Percentiles rank a stretch among this genome's conserved stretches.
These are phyloP conservation scores for Nyssa sinensis DNA, from an alignment of 148 eudicot genomes.

Conservation along the genomic window DNA sequence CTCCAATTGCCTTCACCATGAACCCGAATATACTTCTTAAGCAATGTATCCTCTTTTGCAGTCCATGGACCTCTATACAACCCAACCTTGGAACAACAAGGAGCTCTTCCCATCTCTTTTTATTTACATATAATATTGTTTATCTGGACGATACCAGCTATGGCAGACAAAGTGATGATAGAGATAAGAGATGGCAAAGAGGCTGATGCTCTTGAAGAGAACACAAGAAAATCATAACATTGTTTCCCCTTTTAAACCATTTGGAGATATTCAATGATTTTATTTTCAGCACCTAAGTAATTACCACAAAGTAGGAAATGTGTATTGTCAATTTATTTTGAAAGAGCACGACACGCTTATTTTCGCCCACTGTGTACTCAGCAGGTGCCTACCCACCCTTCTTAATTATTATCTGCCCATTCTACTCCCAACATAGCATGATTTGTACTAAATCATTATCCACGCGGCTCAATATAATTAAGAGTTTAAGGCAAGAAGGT, in stretches of 20 bases:
- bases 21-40: conserved; percentile 40
- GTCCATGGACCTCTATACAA: conserved; percentile 72
- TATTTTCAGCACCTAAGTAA: too few species aligned
- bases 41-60: conserved; percentile 50
- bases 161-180: not conserved
- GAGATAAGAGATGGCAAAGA: not conserved
- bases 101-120: conserved; percentile 58
- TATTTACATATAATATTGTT: not conserved
- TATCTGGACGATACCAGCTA: not conserved
- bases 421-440: not conserved
- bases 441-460: too few species aligned
- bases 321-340: too few species aligned
- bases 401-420: conserved; percentile 7
- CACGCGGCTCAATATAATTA: too few species aligned
- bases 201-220: not conserved
- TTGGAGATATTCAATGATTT: not conserved
- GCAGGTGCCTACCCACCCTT: conserved; percentile 11
- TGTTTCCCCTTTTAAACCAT: not conserved
- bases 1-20: conserved; percentile 77
- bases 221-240: not conserved
- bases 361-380: not conserved
- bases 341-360: too few species aligned
- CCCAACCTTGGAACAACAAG: conserved; percentile 64
- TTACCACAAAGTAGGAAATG: too few species aligned
- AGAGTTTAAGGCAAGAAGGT: too few species aligned